phyloP scores from a whole-genome alignment of 2,329 filamentous ascomycete genomes.

The Cladorrhinum sp. region DNA sequence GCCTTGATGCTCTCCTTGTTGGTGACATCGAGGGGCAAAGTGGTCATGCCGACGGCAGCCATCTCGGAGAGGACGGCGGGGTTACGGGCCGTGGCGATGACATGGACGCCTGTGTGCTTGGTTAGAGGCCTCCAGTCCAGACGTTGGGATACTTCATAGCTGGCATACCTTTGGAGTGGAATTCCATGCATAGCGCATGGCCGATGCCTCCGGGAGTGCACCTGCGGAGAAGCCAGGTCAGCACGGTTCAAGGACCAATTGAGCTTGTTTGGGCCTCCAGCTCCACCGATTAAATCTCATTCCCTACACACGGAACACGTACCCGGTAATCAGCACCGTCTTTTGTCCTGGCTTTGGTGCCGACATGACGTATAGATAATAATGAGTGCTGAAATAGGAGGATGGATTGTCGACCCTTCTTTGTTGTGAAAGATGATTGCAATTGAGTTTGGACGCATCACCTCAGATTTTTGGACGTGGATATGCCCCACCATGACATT shows the following conservation, averaged over 20 bases:
- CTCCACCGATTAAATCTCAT: not conserved
- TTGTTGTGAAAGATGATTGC: not conserved
- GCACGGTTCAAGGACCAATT: not conserved
- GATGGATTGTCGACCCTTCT: not conserved
- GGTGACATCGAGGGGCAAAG: slow-evolving; percentile 53
- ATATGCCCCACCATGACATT: not conserved
- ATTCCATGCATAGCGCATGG: slow-evolving; percentile 51
- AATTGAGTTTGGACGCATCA: not conserved
- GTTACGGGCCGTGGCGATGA: slow-evolving; percentile 56
- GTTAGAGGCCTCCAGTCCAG: not conserved
- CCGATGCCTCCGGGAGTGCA: slow-evolving; percentile 59
- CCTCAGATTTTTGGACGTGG: not conserved
- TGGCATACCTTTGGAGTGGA: slow-evolving; percentile 47
- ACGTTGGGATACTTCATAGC: not conserved
- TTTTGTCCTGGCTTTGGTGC: slow-evolving; percentile 34
- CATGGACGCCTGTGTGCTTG: slow-evolving; percentile 43
- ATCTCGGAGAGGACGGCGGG: slow-evolving; percentile 46
- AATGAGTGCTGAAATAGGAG: not conserved
- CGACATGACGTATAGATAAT: slow-evolving; percentile 7
- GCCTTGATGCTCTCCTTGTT: slow-evolving; percentile 47
- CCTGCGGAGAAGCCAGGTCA: slow-evolving; percentile 33
- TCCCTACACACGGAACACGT: slow-evolving; percentile 18
- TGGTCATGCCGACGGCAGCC: slow-evolving; percentile 45
- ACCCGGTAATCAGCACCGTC: slow-evolving; percentile 51
- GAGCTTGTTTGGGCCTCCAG: not conserved